These are phyloP conservation scores for Pythium guiyangense DNA, from an alignment of 352 stramenopile genomes.

Conservation along the genomic window DNA sequence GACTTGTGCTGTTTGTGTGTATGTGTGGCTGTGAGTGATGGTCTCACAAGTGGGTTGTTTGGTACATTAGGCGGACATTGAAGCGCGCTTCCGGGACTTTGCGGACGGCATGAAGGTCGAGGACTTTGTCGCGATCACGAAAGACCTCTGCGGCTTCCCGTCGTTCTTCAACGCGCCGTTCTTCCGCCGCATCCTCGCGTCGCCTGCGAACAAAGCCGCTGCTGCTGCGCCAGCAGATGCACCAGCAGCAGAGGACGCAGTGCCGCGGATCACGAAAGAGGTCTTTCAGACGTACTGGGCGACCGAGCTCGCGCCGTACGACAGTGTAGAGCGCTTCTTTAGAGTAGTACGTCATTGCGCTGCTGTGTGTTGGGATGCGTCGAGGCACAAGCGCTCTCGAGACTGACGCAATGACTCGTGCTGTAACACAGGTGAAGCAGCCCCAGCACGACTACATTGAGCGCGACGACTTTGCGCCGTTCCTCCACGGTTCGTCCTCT, in stretches of 20 bases:
- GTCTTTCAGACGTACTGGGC: constrained; percentile 94
- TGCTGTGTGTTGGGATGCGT: background rate
- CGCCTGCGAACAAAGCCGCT: constrained; percentile 9
- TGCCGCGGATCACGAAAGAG: constrained; percentile 69
- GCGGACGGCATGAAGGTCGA: constrained; percentile 82
- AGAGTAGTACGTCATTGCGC: constrained; percentile 67
- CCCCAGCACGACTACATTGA: constrained; percentile 87
- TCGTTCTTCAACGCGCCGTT: constrained; percentile 98
- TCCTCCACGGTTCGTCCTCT: constrained; percentile 85
- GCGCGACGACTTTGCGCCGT: constrained; percentile 96
- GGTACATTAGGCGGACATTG: constrained; percentile 46
- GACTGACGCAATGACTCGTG: background rate
- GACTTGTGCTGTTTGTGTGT: constrained; percentile 1
- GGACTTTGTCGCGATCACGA: constrained; percentile 93
- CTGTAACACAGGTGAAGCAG: constrained; percentile 84
- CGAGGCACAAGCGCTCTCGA: background rate
- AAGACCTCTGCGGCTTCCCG: constrained; percentile 97
- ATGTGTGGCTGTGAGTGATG: background rate
- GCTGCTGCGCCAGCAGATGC: constrained; percentile 10
- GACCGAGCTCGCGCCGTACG: constrained; percentile 93
- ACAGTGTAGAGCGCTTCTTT: constrained; percentile 97
- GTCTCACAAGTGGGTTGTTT: background rate
- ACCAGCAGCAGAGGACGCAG: constrained; percentile 9
- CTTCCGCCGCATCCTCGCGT: constrained; percentile 88
- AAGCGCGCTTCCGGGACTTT: constrained; percentile 72